Base-by-base conservation (phyloP, 495 filamentous ascomycete species). In the Pyrenula massariospora region DNA sequence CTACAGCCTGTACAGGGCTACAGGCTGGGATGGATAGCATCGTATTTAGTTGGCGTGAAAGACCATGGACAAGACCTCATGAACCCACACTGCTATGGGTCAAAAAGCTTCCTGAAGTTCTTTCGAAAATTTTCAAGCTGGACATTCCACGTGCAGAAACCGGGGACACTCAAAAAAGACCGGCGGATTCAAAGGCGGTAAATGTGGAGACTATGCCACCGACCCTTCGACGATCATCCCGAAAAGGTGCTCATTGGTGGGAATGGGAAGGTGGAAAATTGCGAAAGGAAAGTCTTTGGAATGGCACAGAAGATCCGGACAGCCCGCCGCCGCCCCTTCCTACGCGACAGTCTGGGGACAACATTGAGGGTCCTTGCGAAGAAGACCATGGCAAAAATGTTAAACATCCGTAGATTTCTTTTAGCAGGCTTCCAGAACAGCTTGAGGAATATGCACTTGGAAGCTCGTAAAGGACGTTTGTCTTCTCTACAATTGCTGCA, bases 1-100 rank as follows among this genome's bases (percentile, higher is more conserved):
- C 74, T 56, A 73, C 79, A 12, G 69, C 81, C 54, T 83, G 71
- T 60, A 55, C 87, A 24, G 75, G 72, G 8, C 67, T 77, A 31
- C 84, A 88, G 60, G 84, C 83, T 50, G 76, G 78, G 1, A 81
- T 84, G 1, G 84, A 89, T 66, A 85, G 81, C 60, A 69, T 72
- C 57, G 72, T 89, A 22, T 91, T 91, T 64, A 72, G 70, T 24
- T 68, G 74, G 5, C 75, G 83, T 23, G 87, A 91, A 65, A 77
- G 76, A 63, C 87, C 87, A 1, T 89, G 87, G 87, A 8, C 10
- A 24, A 8, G 50, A 19, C n/a, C 22, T 5, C n/a, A 52, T 24
- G 50, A 8, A 52, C 22, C 50, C 8, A 8, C 50, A 52, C 31
- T 15, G 31, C 31, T 15, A 5, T 42, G 31, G 31, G 15, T 42